phyloP scores from a whole-genome alignment of 2,329 filamentous ascomycete species.

The Trichothecium roseum region DNA sequence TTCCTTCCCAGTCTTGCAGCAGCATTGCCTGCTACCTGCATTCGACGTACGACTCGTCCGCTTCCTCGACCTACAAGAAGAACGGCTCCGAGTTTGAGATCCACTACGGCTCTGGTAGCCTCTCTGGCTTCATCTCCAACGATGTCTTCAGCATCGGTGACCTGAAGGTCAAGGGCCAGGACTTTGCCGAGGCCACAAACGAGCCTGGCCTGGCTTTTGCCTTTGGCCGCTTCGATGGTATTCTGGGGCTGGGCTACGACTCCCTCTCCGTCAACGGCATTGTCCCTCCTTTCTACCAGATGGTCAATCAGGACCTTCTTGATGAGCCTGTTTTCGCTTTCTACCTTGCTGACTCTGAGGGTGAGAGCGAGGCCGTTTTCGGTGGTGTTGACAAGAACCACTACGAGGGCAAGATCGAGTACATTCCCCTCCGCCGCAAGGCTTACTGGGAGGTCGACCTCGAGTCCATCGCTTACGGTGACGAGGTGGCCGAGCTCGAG shows the following conservation, averaged over 20 bases:
- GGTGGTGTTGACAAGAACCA: slow-evolving; percentile 79
- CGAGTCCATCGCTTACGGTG: slow-evolving; percentile 80
- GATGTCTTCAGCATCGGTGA: slow-evolving; percentile 84
- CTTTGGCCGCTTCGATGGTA: slow-evolving; percentile 95
- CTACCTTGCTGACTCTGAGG: slow-evolving; percentile 70
- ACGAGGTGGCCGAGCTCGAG: slow-evolving; percentile 78
- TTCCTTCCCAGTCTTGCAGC: slow-evolving; percentile 78
- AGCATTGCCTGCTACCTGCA: slow-evolving; percentile 98
- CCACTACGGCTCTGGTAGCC: slow-evolving; percentile 85
- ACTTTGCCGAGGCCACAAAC: slow-evolving; percentile 91
- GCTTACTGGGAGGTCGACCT: slow-evolving; percentile 99
- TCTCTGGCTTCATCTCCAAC: slow-evolving; percentile 88
- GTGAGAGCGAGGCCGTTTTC: slow-evolving; percentile 79
- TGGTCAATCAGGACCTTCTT: slow-evolving; percentile 80
- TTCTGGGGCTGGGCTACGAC: slow-evolving; percentile 88
- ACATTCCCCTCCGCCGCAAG: slow-evolving; percentile 93
- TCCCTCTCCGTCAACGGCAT: slow-evolving; percentile 96
- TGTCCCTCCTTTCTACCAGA: slow-evolving; percentile 90
- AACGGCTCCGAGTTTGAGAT: slow-evolving; percentile 92
- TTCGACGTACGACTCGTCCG: slow-evolving; percentile 85
- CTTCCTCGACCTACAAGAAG: slow-evolving; percentile 84
- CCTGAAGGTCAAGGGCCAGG: slow-evolving; percentile 75
- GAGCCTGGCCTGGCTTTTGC: slow-evolving; percentile 97
- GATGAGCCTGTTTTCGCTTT: slow-evolving; percentile 94
- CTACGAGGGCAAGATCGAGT: slow-evolving; percentile 76